A percentile compares a stretch with the other conserved stretches of the same genome.
These are phyloP conservation scores for Cucumis melo DNA, from an alignment of 306 rosid species.

Conservation along the genomic window DNA sequence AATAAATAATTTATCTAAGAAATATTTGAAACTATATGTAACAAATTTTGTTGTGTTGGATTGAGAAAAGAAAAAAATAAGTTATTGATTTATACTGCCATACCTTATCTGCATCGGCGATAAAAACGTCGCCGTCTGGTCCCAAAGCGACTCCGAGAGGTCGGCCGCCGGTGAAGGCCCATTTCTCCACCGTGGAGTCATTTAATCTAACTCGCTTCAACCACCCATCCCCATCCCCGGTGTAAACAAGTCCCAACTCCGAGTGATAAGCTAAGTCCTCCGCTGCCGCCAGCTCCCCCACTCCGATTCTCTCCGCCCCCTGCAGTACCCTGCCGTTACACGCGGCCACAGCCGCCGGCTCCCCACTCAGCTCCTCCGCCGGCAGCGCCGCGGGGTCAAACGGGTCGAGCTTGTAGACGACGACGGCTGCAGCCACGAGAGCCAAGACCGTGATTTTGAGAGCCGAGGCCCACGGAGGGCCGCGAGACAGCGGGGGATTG, in stretches of 20 bases:
- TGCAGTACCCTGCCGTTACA: slow-evolving; percentile 16
- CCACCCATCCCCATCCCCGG: slow-evolving; percentile 70
- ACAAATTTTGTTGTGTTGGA: no score
- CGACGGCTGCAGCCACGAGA: slow-evolving; percentile 10
- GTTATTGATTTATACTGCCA: neutral
- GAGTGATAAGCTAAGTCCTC: slow-evolving; percentile 46
- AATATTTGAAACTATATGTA: no score
- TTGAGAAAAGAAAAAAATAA: no score
- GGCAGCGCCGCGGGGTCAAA: slow-evolving; percentile 33
- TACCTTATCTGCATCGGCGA: slow-evolving; percentile 43
- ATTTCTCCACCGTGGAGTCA: slow-evolving; percentile 31
- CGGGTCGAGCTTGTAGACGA: slow-evolving; percentile 26
- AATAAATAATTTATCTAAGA: no score
- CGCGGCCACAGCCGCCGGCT: slow-evolving; percentile 1
- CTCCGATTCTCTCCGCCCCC: slow-evolving; percentile 26
- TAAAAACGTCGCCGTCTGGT: slow-evolving; percentile 17
- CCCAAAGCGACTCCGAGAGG: slow-evolving; percentile 48
- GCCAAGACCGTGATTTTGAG: slow-evolving; percentile 3
- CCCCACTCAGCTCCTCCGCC: slow-evolving; percentile 10
- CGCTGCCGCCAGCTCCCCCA: slow-evolving; percentile 21
- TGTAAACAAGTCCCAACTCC: slow-evolving; percentile 29
- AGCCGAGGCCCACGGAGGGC: neutral
- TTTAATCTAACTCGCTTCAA: slow-evolving; percentile 38
- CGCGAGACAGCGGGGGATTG: neutral
- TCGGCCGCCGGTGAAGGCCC: slow-evolving; percentile 75